These are phyloP conservation scores for Xenoacremonium recifei DNA, from an alignment of 2,329 filamentous ascomycete species.

Conservation along the genomic window DNA sequence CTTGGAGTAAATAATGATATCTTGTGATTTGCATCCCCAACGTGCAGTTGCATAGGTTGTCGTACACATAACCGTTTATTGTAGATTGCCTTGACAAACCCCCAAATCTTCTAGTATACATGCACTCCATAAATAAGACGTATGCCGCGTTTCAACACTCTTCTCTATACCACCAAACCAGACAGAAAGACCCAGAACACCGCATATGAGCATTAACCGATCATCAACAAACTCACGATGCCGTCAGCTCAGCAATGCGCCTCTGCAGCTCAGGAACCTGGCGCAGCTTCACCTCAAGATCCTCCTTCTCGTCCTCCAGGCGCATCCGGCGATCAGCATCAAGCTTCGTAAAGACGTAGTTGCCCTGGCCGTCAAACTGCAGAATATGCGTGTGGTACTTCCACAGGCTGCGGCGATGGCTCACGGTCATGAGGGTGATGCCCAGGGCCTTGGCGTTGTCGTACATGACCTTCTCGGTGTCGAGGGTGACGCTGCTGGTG, in stretches of 20 bases:
- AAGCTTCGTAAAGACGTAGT: constrained; percentile 84
- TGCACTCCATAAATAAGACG: too few species aligned
- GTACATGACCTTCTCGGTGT: constrained; percentile 95
- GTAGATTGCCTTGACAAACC: too few species aligned
- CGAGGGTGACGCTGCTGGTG: constrained; percentile 90
- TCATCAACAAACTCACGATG: too few species aligned
- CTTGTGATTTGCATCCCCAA: too few species aligned
- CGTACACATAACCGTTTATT: too few species aligned
- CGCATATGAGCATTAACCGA: too few species aligned
- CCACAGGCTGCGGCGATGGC: constrained; percentile 88
- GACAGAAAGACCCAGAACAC: too few species aligned
- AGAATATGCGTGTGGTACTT: constrained; percentile 93
- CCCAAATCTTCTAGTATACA: too few species aligned
- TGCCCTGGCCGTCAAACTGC: constrained; percentile 93
- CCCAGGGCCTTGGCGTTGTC: constrained; percentile 89
- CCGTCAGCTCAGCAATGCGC: constrained; percentile 75
- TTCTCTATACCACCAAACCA: too few species aligned
- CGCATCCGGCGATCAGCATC: constrained; percentile 83
- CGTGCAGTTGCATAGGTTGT: too few species aligned
- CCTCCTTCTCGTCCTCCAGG: constrained; percentile 95
- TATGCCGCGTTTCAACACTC: not conserved
- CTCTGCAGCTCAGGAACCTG: constrained; percentile 87
- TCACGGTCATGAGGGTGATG: constrained; percentile 96
- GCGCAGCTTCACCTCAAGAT: constrained; percentile 80
- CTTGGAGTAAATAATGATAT: too few species aligned